A percentile compares a stretch with the other conserved stretches of the same genome.
These are phyloP conservation scores for Lentinus brumalis DNA, from an alignment of 768 basidiomycete genomes.

Conservation along the genomic window DNA sequence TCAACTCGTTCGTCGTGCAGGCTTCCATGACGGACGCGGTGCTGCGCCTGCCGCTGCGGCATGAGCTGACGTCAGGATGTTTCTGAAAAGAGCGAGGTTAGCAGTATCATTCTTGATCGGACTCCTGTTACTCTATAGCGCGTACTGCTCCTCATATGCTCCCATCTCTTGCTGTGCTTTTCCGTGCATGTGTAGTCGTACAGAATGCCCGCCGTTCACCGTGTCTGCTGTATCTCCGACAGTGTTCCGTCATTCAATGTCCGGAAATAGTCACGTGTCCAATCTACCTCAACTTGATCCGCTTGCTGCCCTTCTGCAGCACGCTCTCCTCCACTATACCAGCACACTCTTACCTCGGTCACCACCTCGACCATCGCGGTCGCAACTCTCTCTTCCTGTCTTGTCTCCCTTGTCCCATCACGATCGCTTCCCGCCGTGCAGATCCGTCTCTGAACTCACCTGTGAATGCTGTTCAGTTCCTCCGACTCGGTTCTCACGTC, in stretches of 20 bases:
- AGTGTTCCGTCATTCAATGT: neutral
- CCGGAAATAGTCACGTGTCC: neutral
- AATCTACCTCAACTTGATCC: neutral
- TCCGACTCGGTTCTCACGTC: conserved; percentile 10
- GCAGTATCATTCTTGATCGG: neutral
- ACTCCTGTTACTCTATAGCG: neutral
- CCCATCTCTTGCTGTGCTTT: neutral
- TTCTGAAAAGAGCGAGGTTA: neutral
- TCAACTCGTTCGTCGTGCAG: neutral
- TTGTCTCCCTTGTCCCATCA: too few relatives aligned
- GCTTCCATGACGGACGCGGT: conserved; percentile 27
- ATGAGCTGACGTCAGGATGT: neutral
- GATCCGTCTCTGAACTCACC: too few relatives aligned
- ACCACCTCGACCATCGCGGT: too few relatives aligned
- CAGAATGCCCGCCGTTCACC: conserved; percentile 1
- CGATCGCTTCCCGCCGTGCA: too few relatives aligned
- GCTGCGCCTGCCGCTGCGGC: conserved; percentile 19
- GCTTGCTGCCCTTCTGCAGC: neutral
- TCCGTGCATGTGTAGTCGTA: conserved; percentile 1
- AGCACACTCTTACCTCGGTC: neutral
- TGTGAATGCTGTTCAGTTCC: conserved; percentile 3
- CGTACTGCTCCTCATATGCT: conserved; percentile 10
- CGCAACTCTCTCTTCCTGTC: too few relatives aligned
- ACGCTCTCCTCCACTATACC: neutral
- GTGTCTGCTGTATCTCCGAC: neutral